phyloP scores from a whole-genome alignment of 257 asterid genomes.

The Capsicum baccatum region DNA sequence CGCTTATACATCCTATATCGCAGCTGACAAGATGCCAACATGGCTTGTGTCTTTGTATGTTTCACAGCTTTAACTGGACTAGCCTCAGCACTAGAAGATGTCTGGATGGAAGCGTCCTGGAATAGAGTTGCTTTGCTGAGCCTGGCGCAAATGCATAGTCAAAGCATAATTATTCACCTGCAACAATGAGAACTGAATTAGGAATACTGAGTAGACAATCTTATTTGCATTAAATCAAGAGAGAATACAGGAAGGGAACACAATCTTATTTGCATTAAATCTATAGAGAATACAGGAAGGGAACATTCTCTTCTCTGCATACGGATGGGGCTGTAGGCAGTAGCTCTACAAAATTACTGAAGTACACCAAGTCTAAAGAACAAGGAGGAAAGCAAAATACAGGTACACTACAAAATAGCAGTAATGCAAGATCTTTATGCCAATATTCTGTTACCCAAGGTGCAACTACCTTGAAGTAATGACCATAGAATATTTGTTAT shows the following conservation, averaged over 20 bases:
- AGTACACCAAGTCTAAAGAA: neutral
- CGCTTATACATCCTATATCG: slow-evolving; percentile 8
- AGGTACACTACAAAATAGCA: neutral
- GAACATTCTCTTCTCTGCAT: neutral
- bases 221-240: neutral
- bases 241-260: neutral
- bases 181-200: slow-evolving; percentile 31
- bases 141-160: slow-evolving; percentile 68
- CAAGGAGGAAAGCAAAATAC: neutral
- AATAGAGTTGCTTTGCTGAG: slow-evolving; percentile 62
- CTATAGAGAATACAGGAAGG: neutral
- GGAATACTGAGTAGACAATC: neutral
- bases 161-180: slow-evolving; percentile 83
- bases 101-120: slow-evolving; percentile 77
- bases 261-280: neutral
- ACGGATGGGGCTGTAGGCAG: neutral
- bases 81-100: slow-evolving; percentile 44
- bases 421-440: neutral
- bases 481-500: neutral
- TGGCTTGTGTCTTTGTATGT: slow-evolving; percentile 17
- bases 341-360: neutral
- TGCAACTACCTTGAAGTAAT: slow-evolving; percentile 20
- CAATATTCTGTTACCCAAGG: slow-evolving; percentile 1
- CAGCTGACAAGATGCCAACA: slow-evolving; percentile 18
- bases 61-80: neutral